Evolutionary conservation across 352 stramenopile species (phyloP), one percentile per base, ranked within the genome.

Genomic region (Phytophthora uliginosa): DNA sequence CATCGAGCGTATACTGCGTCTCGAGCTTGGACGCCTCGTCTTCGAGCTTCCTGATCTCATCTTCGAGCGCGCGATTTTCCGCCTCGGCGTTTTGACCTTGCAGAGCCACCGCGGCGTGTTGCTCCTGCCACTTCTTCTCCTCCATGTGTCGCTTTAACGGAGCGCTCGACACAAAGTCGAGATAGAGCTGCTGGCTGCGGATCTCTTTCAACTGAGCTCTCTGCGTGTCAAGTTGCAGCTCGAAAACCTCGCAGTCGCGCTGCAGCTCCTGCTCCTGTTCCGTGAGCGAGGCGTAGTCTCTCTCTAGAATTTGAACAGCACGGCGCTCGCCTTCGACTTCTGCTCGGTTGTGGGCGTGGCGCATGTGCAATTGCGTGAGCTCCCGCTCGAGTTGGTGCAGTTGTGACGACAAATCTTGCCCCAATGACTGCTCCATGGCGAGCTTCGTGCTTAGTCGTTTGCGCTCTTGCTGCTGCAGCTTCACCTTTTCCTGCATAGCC

Each of bases 111-210:
- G 62, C 66, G 7, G 76, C 77, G 24, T 88, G 74, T 42, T 92
- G 76, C 28, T 92, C 85, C 4, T 81, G 69, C 7, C 75, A 65
- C 51, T 92, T 90, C 48, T 89, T 89, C 58, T 91, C 82, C 45
- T 92, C 85, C 47, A 92, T 65, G 47, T 91, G 78, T 26, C 77
- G 79, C 54, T 89, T 90, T 59, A 91, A 73, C 9, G 84, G 84
- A 1, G 76, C 78, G 13, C 73, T 81, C 18, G 82, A 89, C 13
- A 90, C 76, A 51, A 89, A 87, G 56, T 92, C 84, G 45, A 92
- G 52, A 51, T 88, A 91, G 10, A 76, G 65, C 40, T 83, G 77
- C 50, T 90, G 84, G 20, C 71, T 81, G 2, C 78, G 82, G 2
- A 90, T 65, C n/a, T 91, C 81, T 24, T 73, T 48, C 0, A 91